phyloP scores from a whole-genome alignment of 139 green algal species.

The Micromonas commoda region DNA sequence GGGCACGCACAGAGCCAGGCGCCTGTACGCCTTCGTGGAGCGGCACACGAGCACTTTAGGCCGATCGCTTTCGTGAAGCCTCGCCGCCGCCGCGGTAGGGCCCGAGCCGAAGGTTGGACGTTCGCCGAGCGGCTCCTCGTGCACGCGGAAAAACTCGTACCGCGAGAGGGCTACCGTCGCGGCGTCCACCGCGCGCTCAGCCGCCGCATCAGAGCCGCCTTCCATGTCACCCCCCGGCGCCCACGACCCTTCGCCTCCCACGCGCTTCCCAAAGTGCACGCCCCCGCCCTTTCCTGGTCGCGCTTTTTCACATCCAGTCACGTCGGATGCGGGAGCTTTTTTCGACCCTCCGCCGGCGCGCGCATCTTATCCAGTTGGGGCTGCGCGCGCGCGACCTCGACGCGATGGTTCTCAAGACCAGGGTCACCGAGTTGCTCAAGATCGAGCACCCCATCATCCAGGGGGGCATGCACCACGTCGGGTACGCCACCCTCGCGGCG shows the following conservation, averaged over 20 bases:
- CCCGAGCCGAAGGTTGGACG: no score
- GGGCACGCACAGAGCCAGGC: neutral
- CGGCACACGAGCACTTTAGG: neutral
- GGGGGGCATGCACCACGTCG: slow-evolving; percentile 29
- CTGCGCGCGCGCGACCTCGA: neutral
- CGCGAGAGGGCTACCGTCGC: no score
- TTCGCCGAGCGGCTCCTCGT: no score
- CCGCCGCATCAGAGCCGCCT: no score
- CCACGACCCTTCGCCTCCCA: no score
- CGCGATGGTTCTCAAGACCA: neutral
- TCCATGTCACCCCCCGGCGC: no score
- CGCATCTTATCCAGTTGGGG: neutral
- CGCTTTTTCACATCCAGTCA: no score
- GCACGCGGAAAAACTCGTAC: no score
- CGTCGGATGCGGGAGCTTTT: no score
- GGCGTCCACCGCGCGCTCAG: no score
- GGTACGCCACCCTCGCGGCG: neutral
- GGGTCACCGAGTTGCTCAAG: neutral
- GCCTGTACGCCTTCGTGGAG: neutral
- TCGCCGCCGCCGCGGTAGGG: neutral
- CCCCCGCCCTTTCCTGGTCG: no score
- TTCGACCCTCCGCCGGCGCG: neutral
- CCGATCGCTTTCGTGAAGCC: neutral
- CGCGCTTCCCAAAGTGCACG: no score
- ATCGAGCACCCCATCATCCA: slow-evolving; percentile 20